Evolutionary conservation across 2,329 filamentous ascomycete species (phyloP), one percentile per base, ranked within the genome.

Genomic region (Byssochlamys sp.): DNA sequence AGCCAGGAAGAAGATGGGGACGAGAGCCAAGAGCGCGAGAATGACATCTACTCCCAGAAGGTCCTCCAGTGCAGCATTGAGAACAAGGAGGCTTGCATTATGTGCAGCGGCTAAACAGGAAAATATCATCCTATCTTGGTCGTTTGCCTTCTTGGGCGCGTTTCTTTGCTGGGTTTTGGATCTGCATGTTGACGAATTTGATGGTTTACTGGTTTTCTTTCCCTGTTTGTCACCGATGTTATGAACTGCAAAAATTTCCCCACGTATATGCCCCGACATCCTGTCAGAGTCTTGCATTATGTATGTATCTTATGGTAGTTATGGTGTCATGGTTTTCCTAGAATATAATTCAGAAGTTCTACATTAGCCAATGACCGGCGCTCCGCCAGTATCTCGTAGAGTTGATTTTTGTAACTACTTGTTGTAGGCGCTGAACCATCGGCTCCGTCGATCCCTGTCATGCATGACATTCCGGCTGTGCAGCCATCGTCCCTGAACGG

Each of bases 11-110:
- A 95, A 70, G 91, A 95, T 66, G 81, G 81, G 52, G 81, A 84
- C 26, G 84, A 87, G 61, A 90, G 82, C 68, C 83, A 86, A 62
- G 85, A 87, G 64, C 84, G 89, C 10, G 91, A 96, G 73, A 84
- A 84, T 54, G 92, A 99, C 71, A 99, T 99, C 66, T 99, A 96
- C 75, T 92, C 92, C 0, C 89, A 97, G 66, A 90, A 91, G 58
- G 91, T 89, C 14, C 79, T 99, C 71, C 84, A 86, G 67, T 99
- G 94, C 81, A 96, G 91, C 77, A 97, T 99, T 74, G 91, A 97
- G 72, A 96, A 97, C 80, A 90, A 88, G 66, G 94, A 99, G 73
- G 82, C 87, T 53, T 99, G 94, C 73, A 73, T 96, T 63, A 97
- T 99, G 94, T 99, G 94, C 85, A 95, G 90, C 76, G 92, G 91